Evolutionary conservation across 495 filamentous ascomycete genomes (phyloP).

Genomic region (Penicillium bialowiezense): DNA sequence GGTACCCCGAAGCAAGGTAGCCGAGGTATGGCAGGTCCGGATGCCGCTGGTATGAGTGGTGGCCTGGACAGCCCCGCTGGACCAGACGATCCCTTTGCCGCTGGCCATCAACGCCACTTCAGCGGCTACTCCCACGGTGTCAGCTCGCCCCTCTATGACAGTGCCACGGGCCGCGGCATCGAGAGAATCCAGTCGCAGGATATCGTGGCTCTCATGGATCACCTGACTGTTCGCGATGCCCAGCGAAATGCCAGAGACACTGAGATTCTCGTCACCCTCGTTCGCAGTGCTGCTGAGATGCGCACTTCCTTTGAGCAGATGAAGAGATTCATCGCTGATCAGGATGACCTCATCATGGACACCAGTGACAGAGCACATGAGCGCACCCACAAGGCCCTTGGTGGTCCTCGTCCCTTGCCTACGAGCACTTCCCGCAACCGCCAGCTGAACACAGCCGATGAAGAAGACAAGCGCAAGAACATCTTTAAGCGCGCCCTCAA

Average conservation of each 20-base stretch:
- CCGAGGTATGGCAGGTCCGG: conserved; percentile 58
- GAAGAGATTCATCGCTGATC: conserved; percentile 85
- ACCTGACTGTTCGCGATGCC: conserved; percentile 94
- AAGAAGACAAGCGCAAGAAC: conserved; percentile 85
- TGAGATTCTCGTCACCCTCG: conserved; percentile 91
- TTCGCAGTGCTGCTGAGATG: conserved; percentile 94
- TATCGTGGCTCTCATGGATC: conserved; percentile 96
- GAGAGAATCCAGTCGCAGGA: conserved; percentile 96
- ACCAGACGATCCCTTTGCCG: conserved; percentile 56
- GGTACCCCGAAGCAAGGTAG: conserved; percentile 58
- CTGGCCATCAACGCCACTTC: conserved; percentile 65
- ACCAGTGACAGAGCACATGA: conserved; percentile 84
- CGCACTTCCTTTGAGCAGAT: conserved; percentile 95
- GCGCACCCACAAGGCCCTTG: conserved; percentile 73
- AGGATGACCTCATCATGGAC: conserved; percentile 79
- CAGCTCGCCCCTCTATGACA: conserved; percentile 84
- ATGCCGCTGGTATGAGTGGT: conserved; percentile 53
- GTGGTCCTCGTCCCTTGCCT: conserved; percentile 85
- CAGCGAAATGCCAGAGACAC: conserved; percentile 96
- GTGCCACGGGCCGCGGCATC: conserved; percentile 82
- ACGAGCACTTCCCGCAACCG: conserved; percentile 43
- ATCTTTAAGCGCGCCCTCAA: conserved; percentile 89
- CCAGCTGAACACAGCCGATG: conserved; percentile 56
- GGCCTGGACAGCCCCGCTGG: conserved; percentile 59
- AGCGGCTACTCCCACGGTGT: conserved; percentile 83